Conservation (phyloP, 169 alveolate genomes). For the Amoebophrya sp. region DNA sequence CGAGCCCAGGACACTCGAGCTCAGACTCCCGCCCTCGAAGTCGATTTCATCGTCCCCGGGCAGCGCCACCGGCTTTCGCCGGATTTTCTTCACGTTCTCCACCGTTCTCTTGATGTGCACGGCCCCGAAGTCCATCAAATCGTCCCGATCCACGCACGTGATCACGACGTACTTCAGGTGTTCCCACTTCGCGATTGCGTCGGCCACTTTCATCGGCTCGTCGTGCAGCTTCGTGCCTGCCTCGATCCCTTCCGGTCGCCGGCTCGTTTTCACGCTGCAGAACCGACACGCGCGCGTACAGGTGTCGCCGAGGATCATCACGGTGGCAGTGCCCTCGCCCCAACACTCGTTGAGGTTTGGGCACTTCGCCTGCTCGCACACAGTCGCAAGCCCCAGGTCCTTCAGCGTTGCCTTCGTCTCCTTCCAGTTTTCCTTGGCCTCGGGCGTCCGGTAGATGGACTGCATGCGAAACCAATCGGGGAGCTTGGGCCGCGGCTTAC, state of each 20-base stretch:
- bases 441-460: background rate
- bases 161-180: constrained; percentile 32
- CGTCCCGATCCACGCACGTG: constrained; percentile 40
- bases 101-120: constrained; percentile 33
- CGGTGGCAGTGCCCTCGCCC: constrained; percentile 55
- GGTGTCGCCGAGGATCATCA: constrained; percentile 52
- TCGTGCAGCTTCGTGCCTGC: background rate
- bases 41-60: no score
- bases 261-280: constrained; percentile 43
- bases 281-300: constrained; percentile 54
- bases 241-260: background rate
- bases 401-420: background rate
- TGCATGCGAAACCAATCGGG: background rate
- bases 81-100: constrained; percentile 16
- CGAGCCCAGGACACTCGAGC: no score
- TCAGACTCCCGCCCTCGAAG: no score
- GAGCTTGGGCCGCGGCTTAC: background rate
- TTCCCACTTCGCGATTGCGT: constrained; percentile 38
- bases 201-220: constrained; percentile 36
- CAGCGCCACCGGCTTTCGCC: constrained; percentile 28
- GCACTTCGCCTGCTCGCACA: constrained; percentile 54
- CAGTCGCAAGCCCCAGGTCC: constrained; percentile 15
- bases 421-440: background rate
- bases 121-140: constrained; percentile 37
- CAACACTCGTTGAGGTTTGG: constrained; percentile 57